Evolutionary conservation across 2,329 filamentous ascomycete genomes (phyloP).

Genomic region (Claviceps africana): DNA sequence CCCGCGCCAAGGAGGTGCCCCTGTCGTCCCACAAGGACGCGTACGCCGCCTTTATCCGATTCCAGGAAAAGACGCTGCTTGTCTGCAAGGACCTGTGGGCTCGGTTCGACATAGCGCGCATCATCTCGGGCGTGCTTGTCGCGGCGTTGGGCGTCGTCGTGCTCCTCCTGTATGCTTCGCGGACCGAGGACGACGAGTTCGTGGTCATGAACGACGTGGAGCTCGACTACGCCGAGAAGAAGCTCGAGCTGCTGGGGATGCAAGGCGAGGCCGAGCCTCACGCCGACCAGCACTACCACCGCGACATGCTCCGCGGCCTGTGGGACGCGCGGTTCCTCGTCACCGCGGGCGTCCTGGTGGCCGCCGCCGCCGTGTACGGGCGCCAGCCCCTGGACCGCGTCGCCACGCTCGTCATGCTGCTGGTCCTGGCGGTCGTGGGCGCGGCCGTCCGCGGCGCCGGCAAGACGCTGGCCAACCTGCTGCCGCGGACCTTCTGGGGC

Average conservation of each 20-base stretch:
- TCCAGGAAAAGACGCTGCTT: slow-evolving; percentile 64
- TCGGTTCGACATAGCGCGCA: slow-evolving; percentile 74
- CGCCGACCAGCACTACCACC: slow-evolving; percentile 22
- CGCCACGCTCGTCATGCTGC: slow-evolving; percentile 24
- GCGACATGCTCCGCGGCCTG: slow-evolving; percentile 21
- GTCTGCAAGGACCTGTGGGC: slow-evolving; percentile 83
- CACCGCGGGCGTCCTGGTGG: slow-evolving; percentile 15
- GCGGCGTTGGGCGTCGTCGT: slow-evolving; percentile 53
- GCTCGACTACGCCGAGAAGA: slow-evolving; percentile 45
- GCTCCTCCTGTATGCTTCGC: slow-evolving; percentile 59
- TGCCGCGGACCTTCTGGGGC: slow-evolving; percentile 75
- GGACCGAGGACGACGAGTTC: slow-evolving; percentile 40
- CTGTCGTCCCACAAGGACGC: slow-evolving; percentile 22
- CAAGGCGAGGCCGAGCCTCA: slow-evolving; percentile 26
- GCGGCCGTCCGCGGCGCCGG: slow-evolving; percentile 28
- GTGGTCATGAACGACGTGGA: slow-evolving; percentile 40
- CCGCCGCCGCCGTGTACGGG: slow-evolving; percentile 18
- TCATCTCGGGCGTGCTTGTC: slow-evolving; percentile 65
- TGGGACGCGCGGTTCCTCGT: slow-evolving; percentile 21
- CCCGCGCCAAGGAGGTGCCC: slow-evolving; percentile 26
- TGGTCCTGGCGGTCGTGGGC: slow-evolving; percentile 27
- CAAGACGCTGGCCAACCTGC: slow-evolving; percentile 34
- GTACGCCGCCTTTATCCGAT: slow-evolving; percentile 50
- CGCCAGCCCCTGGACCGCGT: slow-evolving; percentile 19
- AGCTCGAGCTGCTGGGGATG: slow-evolving; percentile 33